Evolutionary conservation across 805 yeast genomes (phyloP), one percentile per base, ranked within the genome.

Genomic region (Candida xiaguanensis): DNA sequence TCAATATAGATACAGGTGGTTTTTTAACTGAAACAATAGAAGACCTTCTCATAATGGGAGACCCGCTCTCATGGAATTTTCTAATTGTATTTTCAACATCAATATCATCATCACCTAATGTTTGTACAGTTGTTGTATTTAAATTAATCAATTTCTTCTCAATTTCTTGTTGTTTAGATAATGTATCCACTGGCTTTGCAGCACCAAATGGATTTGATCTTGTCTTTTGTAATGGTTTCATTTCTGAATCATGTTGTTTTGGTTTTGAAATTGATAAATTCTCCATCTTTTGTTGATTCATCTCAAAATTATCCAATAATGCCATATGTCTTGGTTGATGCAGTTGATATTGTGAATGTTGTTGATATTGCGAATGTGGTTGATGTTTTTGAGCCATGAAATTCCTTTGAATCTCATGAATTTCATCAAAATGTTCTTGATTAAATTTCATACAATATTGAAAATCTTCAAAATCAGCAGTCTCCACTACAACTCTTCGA

Each of bases 131-230:
- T 8, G 70, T 63, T 31, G 58, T 59, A 38, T 63, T 61, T 8
- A 61, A 50, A 22, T 53, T 50, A 3, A 58, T 50, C 31, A 62
- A 42, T 43, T 60, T 53, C 36, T 56, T 55, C 11, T 83, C 90
- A 16, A 83, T 62, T 50, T 84, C 91, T 33, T 70, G 62, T 48
- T 77, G 78, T 47, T 76, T 80, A 18, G 85, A 69, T 16, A 80
- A 65, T 2, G 84, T 78, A 57, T 87, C 95, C 5, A 87, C 91
- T 1, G 95, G 95, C 60, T 78, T 85, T 1, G 95, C 96, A 4
- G 75, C 65, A 0, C 95, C 95, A 65, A 88, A 87, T 4, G 95
- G 93, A 54, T 79, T 85, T 0, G 74, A 46, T 49, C 75, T 80
- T 3, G 67, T 60, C 55, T 50, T 63, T 13, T n/a, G 5, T 49